Base-by-base conservation (phyloP, 2,329 filamentous ascomycete genomes). In the Penicillium sp. region DNA sequence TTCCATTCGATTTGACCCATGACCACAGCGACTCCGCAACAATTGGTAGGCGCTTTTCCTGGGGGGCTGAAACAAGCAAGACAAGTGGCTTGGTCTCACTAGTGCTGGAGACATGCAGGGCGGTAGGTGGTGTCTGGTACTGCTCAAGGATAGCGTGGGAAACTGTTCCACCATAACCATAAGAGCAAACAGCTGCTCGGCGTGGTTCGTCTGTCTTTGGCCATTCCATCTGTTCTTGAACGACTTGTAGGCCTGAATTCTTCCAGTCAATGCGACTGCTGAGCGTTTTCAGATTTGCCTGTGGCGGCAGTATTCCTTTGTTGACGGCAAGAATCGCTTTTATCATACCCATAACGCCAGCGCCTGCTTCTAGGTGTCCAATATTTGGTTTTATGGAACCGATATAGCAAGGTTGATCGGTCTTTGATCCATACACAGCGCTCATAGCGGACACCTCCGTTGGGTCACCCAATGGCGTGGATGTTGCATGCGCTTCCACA, bases 111-210 rank as follows among this genome's bases (percentile, higher is more conserved):
- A 18, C 27, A 18, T 16, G 14, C n/a, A 45, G 43, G 13, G 24
- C 18, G 29, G 43, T 10, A 45, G 27, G 27, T 29, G 16, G 18
- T 1, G 43, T 56, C 18, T 34, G 49, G 54, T 18, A 51, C 21
- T 63, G 52, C 54, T 72, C 69, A 32, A 74, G 63, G 14, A 73
- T 49, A 7, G 65, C 68, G 45, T 73, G 71, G 1, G 71, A 71
- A 5, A 73, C 70, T 2, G 70, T 71, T 2, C 71, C 71, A 5
- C 71, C 67, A 38, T 71, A 73, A 5, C 70, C 71, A 46, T 71
- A 72, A 3, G 67, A 70, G 55, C 65, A 67, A 16, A 73, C 60
- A 13, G 62, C 68, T 14, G 71, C 65, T 8, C 69, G 57, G 2
- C 66, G 63, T 1, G 57, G 55, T 0, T 47, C 38, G 16, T 54